Base-by-base conservation (phyloP, 345 rosid species). In the Ricinus communis region DNA sequence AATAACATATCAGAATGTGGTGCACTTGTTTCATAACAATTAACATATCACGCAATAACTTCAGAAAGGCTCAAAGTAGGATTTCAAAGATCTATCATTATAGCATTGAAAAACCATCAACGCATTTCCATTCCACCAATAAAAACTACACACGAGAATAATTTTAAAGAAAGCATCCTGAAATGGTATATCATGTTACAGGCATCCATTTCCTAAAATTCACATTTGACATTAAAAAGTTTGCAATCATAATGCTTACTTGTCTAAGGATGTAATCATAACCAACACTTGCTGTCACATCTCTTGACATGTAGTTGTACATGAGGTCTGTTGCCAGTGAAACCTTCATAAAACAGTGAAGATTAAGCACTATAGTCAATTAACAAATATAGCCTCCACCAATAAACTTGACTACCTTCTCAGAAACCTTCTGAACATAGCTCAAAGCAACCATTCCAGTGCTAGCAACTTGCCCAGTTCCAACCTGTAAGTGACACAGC, bases 241-340 rank as follows among this genome's bases (percentile, higher is more conserved):
- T 52, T 45, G 67, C 18, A 63, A 74, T 28, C 19, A 60, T 19
- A 40, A 51, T 25, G 65, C 50, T 79, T 89, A 95, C 99, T 87
- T 95, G 99, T 90, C 99, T 79, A 30, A 95, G 93, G 58, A 89
- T 82, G 89, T 92, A 95, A 85, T 95, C 99, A 74, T 95, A 95
- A 40, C 99, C 97, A 28, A 89, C 86, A 83, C 93, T 95, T 63
- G 97, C 83, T 30, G 96, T 88, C 54, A 81, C 97, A 69, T 95
- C 99, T 77, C 79, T 87, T 80, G 97, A 85, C 84, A 95, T 66
- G 81, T 82, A 89, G 85, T 95, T 95, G 86, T 82, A 95, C 95
- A 87, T 82, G 79, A 92, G 81, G 68, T 95, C 99, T 12, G 97
- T 73, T 10, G 93, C 97, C 18, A 95, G 87, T 58, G 96, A 88